Percentiles rank a stretch among this genome's conserved stretches.
These are phyloP conservation scores for Fagopyrum esculentum DNA, from an alignment of 148 eudicot species.

Conservation along the genomic window DNA sequence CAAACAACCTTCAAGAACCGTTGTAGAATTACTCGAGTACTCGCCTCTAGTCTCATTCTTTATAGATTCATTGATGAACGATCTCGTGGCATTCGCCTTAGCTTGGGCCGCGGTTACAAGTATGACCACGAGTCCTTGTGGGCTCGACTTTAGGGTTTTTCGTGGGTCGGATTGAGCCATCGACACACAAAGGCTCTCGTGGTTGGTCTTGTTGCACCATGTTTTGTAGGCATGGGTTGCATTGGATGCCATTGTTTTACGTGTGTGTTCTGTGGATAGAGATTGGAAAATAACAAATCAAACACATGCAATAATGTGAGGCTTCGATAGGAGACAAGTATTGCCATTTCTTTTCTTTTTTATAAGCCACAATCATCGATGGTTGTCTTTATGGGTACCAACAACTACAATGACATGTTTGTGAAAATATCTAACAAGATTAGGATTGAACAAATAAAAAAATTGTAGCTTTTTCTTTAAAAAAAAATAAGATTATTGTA, in stretches of 20 bases:
- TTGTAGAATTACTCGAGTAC: neutral
- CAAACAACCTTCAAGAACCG: neutral
- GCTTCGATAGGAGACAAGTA: neutral
- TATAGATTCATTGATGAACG: neutral
- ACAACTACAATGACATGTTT: constrained; percentile 3
- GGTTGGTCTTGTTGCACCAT: constrained; percentile 9
- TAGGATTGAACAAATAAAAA: neutral
- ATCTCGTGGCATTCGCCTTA: neutral
- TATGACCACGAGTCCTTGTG: constrained; percentile 11
- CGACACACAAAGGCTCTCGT: neutral
- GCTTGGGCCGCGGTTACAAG: constrained; percentile 12
- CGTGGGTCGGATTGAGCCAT: constrained; percentile 10
- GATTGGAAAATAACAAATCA: neutral
- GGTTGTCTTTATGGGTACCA: constrained; percentile 1
- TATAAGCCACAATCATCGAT: neutral
- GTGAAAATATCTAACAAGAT: constrained; percentile 12
- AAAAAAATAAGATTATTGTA: neutral
- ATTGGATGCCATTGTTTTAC: neutral
- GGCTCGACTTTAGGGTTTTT: neutral
- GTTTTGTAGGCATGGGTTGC: constrained; percentile 8
- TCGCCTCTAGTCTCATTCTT: neutral
- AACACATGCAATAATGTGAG: neutral
- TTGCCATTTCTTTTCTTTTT: neutral
- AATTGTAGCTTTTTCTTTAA: neutral
- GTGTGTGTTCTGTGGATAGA: neutral